These are phyloP conservation scores for Colletotrichum sp. DNA, from an alignment of 2,329 filamentous ascomycete genomes.

Conservation along the genomic window DNA sequence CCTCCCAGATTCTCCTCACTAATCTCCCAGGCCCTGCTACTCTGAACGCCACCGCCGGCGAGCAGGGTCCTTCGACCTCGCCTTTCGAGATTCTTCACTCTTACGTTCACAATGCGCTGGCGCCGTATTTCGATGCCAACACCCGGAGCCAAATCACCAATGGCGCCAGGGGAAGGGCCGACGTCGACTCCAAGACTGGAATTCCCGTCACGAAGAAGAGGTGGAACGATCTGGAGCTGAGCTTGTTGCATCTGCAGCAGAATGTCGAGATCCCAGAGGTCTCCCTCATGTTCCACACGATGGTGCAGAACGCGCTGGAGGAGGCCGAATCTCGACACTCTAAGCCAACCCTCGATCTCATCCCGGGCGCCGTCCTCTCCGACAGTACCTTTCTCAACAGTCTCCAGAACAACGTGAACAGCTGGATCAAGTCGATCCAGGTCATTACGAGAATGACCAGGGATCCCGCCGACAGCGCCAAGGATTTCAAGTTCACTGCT, in stretches of 20 bases:
- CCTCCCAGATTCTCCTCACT: conserved; percentile 89
- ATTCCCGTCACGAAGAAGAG: conserved; percentile 98
- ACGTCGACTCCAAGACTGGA: conserved; percentile 90
- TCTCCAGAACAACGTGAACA: conserved; percentile 90
- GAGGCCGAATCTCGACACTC: conserved; percentile 71
- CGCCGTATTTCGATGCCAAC: conserved; percentile 96
- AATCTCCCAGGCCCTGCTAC: conserved; percentile 86
- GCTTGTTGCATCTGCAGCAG: conserved; percentile 89
- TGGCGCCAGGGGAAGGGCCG: conserved; percentile 74
- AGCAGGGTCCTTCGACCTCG: conserved; percentile 76
- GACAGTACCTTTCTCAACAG: conserved; percentile 94
- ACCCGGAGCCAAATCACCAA: conserved; percentile 77
- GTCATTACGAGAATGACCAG: conserved; percentile 93
- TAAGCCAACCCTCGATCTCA: conserved; percentile 78
- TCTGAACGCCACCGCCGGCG: conserved; percentile 67
- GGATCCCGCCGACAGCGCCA: conserved; percentile 70
- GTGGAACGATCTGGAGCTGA: conserved; percentile 91
- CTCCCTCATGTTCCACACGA: conserved; percentile 83
- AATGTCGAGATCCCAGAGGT: conserved; percentile 98
- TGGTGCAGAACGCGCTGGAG: conserved; percentile 85
- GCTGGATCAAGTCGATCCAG: conserved; percentile 99
- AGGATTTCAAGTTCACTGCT: conserved; percentile 67
- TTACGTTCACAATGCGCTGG: conserved; percentile 87
- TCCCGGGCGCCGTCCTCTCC: conserved; percentile 76
- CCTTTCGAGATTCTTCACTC: conserved; percentile 94